Percentiles rank a stretch among this genome's conserved stretches.
These are phyloP conservation scores for Alternaria brassicicola DNA, from an alignment of 2,329 filamentous ascomycete genomes.

Conservation along the genomic window DNA sequence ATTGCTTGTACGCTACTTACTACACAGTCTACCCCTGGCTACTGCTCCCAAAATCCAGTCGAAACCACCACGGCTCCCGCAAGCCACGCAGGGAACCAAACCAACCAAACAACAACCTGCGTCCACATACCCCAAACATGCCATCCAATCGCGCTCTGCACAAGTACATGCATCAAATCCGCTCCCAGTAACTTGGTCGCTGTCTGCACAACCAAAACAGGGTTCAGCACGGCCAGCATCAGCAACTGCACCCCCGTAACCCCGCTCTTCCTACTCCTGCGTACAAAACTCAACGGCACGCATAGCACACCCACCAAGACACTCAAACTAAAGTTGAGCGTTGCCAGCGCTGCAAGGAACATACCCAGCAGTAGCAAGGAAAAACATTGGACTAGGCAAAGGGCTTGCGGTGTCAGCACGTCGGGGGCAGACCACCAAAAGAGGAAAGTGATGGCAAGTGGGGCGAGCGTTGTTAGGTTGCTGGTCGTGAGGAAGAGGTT, in stretches of 20 bases:
- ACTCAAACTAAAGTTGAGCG: slow-evolving; percentile 91
- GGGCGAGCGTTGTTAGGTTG: slow-evolving; percentile 43
- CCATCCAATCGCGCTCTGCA: slow-evolving; percentile 83
- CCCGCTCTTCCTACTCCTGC: slow-evolving; percentile 19
- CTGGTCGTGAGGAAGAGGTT: slow-evolving; percentile 39
- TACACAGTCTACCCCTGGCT: not conserved
- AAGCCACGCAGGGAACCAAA: slow-evolving; percentile 95
- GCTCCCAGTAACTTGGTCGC: slow-evolving; percentile 31
- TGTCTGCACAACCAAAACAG: slow-evolving; percentile 39
- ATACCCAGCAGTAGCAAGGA: slow-evolving; percentile 91
- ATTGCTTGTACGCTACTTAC: not conserved
- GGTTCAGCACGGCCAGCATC: slow-evolving; percentile 41
- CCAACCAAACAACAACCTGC: slow-evolving; percentile 86
- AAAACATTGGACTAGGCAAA: slow-evolving; percentile 83
- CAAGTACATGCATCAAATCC: slow-evolving; percentile 64
- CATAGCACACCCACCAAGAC: slow-evolving; percentile 83
- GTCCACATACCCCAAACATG: slow-evolving; percentile 89
- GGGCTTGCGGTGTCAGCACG: slow-evolving; percentile 69
- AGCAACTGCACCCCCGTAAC: slow-evolving; percentile 19
- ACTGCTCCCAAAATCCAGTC: slow-evolving; percentile 25
- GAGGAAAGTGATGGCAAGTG: slow-evolving; percentile 36
- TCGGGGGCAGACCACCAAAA: slow-evolving; percentile 42
- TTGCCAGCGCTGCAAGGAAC: slow-evolving; percentile 89
- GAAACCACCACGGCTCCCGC: slow-evolving; percentile 55
- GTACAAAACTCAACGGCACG: slow-evolving; percentile 77